A percentile compares a stretch with the other conserved stretches of the same genome.
Conservation (phyloP, 73 alveolate genomes). For the Tetrahymena elliotti region DNA sequence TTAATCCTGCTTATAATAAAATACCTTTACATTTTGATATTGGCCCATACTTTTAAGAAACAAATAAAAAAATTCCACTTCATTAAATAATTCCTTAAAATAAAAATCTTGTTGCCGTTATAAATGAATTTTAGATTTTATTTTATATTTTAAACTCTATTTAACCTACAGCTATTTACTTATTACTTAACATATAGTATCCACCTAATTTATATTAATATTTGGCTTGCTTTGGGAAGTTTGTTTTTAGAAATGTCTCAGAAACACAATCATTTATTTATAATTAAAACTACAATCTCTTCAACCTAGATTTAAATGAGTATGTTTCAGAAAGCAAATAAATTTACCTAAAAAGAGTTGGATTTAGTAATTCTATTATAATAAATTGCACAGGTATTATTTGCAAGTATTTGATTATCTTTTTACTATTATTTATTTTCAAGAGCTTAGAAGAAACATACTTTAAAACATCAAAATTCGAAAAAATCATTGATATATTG, state of each 20-base stretch:
- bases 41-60: not conserved
- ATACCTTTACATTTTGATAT: not conserved
- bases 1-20: not conserved
- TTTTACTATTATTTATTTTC: no score
- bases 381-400: not conserved
- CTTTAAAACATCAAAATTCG: no score
- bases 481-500: no score
- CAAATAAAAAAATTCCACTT: not conserved
- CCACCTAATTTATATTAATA: not conserved
- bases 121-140: no score
- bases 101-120: not conserved
- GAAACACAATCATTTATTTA: not conserved
- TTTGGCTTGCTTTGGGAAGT: not conserved
- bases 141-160: not conserved
- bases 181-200: not conserved
- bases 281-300: no score
- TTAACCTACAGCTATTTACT: not conserved
- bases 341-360: not conserved
- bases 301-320: not conserved
- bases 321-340: not conserved
- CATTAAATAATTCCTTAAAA: not conserved
- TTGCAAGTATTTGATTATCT: no score
- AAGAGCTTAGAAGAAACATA: no score
- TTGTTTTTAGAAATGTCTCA: not conserved
- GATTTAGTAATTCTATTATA: not conserved